phyloP scores from a whole-genome alignment of 768 basidiomycete species.

The Candolleomyces efflorescens region DNA sequence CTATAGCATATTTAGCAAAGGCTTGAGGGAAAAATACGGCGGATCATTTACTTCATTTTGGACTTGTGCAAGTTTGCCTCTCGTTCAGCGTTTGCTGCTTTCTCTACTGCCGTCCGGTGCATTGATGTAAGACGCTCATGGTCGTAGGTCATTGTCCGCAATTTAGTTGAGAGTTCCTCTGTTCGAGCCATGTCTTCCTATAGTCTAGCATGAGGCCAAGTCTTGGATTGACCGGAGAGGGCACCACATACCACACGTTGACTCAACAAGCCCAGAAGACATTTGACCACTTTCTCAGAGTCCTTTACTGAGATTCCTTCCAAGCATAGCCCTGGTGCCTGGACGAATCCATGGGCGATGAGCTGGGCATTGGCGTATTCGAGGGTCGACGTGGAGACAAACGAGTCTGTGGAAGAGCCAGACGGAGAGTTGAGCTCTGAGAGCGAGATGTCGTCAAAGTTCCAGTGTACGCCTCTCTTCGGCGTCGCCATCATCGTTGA shows the following conservation, averaged over 20 bases:
- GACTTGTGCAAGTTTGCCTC: conserved; percentile 73
- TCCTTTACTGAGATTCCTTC: conserved; percentile 58
- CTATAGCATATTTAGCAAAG: conserved; percentile 26
- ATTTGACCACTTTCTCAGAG: conserved; percentile 60
- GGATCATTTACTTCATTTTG: conserved; percentile 56
- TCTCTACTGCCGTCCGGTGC: conserved; percentile 55
- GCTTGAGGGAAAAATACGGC: neutral
- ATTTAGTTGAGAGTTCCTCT: conserved; percentile 70
- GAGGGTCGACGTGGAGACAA: conserved; percentile 54
- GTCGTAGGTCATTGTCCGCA: conserved; percentile 77
- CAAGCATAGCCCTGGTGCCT: conserved; percentile 60
- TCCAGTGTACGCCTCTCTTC: conserved; percentile 52
- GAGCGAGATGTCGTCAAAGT: conserved; percentile 40
- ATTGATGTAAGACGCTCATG: conserved; percentile 69
- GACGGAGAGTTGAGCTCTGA: conserved; percentile 39
- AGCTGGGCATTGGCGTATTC: conserved; percentile 83
- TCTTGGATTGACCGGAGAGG: neutral
- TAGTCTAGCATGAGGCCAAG: conserved; percentile 2
- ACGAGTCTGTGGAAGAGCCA: conserved; percentile 39
- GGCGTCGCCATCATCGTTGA: conserved; percentile 35
- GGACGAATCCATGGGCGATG: conserved; percentile 72
- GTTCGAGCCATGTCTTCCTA: conserved; percentile 74
- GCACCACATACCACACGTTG: conserved; percentile 62
- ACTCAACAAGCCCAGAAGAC: conserved; percentile 69
- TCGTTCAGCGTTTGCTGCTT: conserved; percentile 69